Base-by-base conservation (phyloP, 805 yeast species). In the Barnettozyma siamensis region DNA sequence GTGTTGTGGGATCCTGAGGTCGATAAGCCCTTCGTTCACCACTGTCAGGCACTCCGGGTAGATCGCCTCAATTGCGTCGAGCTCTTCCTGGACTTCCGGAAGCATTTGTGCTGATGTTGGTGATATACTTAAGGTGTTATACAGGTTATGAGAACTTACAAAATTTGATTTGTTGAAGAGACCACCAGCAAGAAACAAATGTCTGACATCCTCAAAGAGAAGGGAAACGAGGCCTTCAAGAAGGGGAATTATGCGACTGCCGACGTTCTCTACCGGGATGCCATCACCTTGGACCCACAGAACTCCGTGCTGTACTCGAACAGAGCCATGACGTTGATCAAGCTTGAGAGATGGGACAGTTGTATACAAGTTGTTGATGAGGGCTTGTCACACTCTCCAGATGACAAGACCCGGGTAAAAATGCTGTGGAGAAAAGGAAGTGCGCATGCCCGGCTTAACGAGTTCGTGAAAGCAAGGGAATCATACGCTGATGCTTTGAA, bases 51-150 rank as follows among this genome's bases (percentile, higher is more conserved):
- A 69, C 13, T 72, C 84, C 1, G 95, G 96, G 55, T 78, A 91
- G 11, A 93, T 91, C 4, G 96, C 93, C 42, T 86, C 83, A 10
- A 91, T 78, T 11, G 96, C 91, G 31, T 75, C 79, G 16, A 87
- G 62, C 55, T 91, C 99, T 41, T 87, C 93, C 17, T 56, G 56
- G 7, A 83, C 63, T 27, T 74, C 74, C 1, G 65, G 58, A n/a
- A 51, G 31, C 55, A 52, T 49, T 7, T 20, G 10, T 27, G 10
- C 24, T 21, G n/a, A n/a, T n/a, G n/a, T n/a, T n/a, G n/a, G n/a
- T n/a, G n/a, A n/a, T n/a, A n/a, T n/a, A n/a, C n/a, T n/a, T n/a
- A n/a, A n/a, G n/a, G n/a, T n/a, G n/a, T n/a, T n/a, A n/a, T n/a
- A n/a, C n/a, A n/a, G n/a, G n/a, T n/a, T n/a, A n/a, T n/a, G n/a